Conservation (phyloP, 495 filamentous ascomycete genomes). For the Podospora comata region DNA sequence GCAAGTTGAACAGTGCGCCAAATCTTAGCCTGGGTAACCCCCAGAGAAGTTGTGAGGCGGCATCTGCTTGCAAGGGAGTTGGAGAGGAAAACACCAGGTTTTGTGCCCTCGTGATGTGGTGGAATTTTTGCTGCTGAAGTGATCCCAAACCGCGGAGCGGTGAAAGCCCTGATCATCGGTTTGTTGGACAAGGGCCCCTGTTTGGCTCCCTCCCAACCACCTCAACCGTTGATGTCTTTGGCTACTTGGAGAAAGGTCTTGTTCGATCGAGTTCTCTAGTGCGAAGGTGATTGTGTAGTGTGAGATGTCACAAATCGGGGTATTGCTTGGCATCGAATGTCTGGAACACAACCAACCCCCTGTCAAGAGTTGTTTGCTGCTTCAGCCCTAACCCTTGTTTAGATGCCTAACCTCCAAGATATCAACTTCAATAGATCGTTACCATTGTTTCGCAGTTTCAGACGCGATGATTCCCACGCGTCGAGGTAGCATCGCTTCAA, state of each 20-base stretch:
- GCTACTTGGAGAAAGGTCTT: background rate
- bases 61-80: background rate
- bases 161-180: background rate
- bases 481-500: too few species aligned
- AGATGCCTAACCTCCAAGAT: too few species aligned
- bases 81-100: constrained; percentile 1
- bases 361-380: too few species aligned
- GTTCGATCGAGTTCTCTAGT: background rate
- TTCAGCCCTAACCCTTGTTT: too few species aligned
- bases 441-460: too few species aligned
- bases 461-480: too few species aligned
- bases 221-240: background rate
- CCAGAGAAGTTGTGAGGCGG: background rate
- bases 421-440: too few species aligned
- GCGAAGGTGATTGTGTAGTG: too few species aligned
- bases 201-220: background rate
- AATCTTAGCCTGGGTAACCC: background rate
- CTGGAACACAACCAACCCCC: too few species aligned
- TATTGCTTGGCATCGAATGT: too few species aligned
- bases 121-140: background rate
- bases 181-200: background rate
- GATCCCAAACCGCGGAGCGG: background rate
- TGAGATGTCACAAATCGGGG: too few species aligned
- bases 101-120: constrained; percentile 8
- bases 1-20: background rate